Conservation (phyloP, 2,329 filamentous ascomycete species). For the Cadophora sp. region DNA sequence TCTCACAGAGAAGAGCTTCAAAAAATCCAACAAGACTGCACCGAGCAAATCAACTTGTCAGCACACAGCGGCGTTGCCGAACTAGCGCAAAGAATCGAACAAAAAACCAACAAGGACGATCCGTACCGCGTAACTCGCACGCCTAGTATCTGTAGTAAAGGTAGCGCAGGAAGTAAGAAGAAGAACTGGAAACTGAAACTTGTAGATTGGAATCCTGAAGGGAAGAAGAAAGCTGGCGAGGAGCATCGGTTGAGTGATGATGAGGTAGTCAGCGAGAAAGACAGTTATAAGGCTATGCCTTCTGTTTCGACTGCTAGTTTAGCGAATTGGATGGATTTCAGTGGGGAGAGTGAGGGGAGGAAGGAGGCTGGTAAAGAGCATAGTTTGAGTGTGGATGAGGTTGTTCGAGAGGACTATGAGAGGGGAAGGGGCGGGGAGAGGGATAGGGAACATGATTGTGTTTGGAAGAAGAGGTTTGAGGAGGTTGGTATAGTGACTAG, state of each 20-base stretch:
- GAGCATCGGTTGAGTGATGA: conserved; percentile 25
- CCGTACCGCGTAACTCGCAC: not conserved
- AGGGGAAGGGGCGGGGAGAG: conserved; percentile 15
- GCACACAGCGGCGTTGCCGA: conserved; percentile 10
- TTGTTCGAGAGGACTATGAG: not conserved
- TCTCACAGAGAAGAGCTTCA: conserved; percentile 30
- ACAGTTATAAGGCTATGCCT: conserved; percentile 3
- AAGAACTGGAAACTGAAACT: conserved; percentile 25
- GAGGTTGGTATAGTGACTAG: not conserved
- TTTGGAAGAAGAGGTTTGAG: conserved; percentile 37
- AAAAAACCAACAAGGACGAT: not conserved
- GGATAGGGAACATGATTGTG: conserved; percentile 34
- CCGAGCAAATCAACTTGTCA: conserved; percentile 18
- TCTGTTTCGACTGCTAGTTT: conserved; percentile 10
- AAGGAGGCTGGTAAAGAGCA: conserved; percentile 6
- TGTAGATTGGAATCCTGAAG: conserved; percentile 21
- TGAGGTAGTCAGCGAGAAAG: conserved; percentile 1
- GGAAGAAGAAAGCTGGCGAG: not conserved
- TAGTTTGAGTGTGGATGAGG: conserved; percentile 17
- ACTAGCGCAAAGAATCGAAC: conserved; percentile 10
- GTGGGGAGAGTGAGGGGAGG: not conserved
- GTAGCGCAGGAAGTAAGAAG: not conserved
- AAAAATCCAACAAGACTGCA: conserved; percentile 18
- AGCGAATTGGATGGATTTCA: not conserved
- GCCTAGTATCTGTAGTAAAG: conserved; percentile 7